Evolutionary conservation across 2,329 filamentous ascomycete genomes (phyloP).

Genomic region (Esteya vermicola): DNA sequence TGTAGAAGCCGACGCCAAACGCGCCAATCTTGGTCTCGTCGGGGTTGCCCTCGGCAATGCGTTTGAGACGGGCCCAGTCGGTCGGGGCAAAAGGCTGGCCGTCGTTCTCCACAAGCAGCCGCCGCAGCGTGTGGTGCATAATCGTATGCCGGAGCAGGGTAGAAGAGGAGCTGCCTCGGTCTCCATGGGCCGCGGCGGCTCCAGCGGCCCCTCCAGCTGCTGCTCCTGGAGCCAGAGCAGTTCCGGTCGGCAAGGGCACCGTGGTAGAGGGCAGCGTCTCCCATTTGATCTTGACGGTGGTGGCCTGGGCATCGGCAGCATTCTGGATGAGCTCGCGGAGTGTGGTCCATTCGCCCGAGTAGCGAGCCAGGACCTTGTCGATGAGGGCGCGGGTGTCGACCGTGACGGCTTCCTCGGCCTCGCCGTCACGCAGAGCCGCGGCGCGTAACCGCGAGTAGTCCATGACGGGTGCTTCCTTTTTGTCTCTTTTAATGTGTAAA

Average conservation of each 20-base stretch:
- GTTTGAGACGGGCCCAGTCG: constrained; percentile 86
- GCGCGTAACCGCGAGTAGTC: constrained; percentile 68
- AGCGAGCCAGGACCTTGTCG: constrained; percentile 91
- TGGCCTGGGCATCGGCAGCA: constrained; percentile 90
- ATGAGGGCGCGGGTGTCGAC: constrained; percentile 95
- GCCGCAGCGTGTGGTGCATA: constrained; percentile 70
- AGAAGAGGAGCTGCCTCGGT: constrained; percentile 25
- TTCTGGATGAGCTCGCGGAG: constrained; percentile 94
- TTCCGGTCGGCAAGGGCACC: constrained; percentile 54
- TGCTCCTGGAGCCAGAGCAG: too few relatives aligned
- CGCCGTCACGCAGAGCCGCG: constrained; percentile 70
- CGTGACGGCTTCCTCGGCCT: constrained; percentile 92
- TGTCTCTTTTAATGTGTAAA: neutral
- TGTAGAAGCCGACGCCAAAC: constrained; percentile 97
- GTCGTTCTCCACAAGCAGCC: constrained; percentile 86
- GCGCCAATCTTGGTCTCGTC: constrained; percentile 99
- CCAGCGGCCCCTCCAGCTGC: too few relatives aligned
- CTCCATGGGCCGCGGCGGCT: neutral
- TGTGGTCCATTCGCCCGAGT: constrained; percentile 87
- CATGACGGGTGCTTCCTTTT: constrained; percentile 26
- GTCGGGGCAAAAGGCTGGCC: constrained; percentile 76
- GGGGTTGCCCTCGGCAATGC: constrained; percentile 97
- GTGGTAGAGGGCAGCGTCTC: constrained; percentile 76
- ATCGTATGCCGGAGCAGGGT: constrained; percentile 70
- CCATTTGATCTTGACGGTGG: constrained; percentile 78